These are phyloP conservation scores for Pholiota adiposa DNA, from an alignment of 1,284 basidiomycete genomes.

Conservation along the genomic window DNA sequence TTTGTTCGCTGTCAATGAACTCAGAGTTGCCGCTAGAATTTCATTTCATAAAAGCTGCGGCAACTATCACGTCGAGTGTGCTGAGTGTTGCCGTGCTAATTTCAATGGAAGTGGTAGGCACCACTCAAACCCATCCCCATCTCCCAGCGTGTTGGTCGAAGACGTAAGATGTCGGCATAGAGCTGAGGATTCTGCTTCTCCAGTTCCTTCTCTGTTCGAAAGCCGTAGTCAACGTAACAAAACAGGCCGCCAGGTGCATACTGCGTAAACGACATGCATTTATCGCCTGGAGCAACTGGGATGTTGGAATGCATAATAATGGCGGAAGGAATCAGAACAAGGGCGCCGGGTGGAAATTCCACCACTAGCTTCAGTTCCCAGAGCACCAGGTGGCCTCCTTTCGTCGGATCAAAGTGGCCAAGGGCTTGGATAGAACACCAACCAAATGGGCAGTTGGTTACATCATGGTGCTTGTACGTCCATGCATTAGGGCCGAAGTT, in stretches of 20 bases:
- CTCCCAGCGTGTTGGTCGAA: no score
- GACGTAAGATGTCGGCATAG: background rate
- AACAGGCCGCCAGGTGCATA: conserved; percentile 24
- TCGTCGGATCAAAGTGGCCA: conserved; percentile 17
- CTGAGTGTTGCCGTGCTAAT: no score
- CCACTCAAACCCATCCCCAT: no score
- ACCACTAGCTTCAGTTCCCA: conserved; percentile 23
- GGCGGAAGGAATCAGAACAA: conserved; percentile 22
- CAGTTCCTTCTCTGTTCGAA: background rate
- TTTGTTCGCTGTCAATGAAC: no score
- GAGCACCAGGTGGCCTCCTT: conserved; percentile 14
- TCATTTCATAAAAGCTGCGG: no score
- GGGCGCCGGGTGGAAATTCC: conserved; percentile 25
- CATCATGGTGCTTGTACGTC: conserved; percentile 6
- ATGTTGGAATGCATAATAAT: conserved; percentile 23
- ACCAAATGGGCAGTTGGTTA: conserved; percentile 12
- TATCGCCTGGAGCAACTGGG: conserved; percentile 16
- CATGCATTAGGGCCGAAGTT: conserved; percentile 15
- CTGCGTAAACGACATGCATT: conserved; percentile 21
- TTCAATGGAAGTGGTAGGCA: no score
- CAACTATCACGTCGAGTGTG: no score
- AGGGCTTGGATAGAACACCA: conserved; percentile 22
- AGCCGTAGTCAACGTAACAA: conserved; percentile 21
- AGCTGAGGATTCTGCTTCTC: background rate
- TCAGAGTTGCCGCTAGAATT: no score